phyloP scores from a whole-genome alignment of 2,329 filamentous ascomycete species.

The Rhynchosporium graminicola region DNA sequence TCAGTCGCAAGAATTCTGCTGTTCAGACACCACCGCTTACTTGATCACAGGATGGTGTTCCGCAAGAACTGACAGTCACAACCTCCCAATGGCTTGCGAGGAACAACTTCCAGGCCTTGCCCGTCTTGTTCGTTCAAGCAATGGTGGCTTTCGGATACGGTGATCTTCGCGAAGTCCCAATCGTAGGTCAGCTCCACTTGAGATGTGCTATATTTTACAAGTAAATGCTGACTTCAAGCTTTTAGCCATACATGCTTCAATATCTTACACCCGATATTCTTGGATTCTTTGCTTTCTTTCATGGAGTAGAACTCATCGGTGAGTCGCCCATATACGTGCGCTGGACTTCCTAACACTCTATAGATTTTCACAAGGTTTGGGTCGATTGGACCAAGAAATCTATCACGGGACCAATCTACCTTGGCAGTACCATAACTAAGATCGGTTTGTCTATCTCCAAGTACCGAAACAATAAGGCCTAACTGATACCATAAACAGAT shows the following conservation, averaged over 20 bases:
- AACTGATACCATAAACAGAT: background rate
- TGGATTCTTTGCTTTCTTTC: conserved; percentile 10
- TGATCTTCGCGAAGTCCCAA: conserved; percentile 16
- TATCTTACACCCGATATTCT: conserved; percentile 21
- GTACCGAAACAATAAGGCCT: no score
- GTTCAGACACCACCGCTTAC: background rate
- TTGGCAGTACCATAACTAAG: conserved; percentile 13
- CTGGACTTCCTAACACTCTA: background rate
- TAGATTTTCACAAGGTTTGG: conserved; percentile 19
- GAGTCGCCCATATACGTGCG: background rate
- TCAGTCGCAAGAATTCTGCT: background rate
- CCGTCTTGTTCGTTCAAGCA: conserved; percentile 17
- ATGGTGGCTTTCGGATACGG: conserved; percentile 20
- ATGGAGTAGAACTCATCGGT: conserved; percentile 13
- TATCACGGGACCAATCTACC: conserved; percentile 11
- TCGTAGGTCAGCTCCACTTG: conserved; percentile 6
- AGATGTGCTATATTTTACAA: background rate
- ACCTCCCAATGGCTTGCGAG: conserved; percentile 13
- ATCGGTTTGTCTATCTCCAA: background rate
- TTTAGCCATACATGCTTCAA: conserved; percentile 19
- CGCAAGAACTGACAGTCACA: conserved; percentile 14
- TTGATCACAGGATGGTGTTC: conserved; percentile 15
- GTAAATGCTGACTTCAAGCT: background rate
- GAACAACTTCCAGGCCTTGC: conserved; percentile 17
- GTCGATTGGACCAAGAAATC: conserved; percentile 11